Base-by-base conservation (phyloP, 164 flowering plant species). In the Berberis vulgaris region DNA sequence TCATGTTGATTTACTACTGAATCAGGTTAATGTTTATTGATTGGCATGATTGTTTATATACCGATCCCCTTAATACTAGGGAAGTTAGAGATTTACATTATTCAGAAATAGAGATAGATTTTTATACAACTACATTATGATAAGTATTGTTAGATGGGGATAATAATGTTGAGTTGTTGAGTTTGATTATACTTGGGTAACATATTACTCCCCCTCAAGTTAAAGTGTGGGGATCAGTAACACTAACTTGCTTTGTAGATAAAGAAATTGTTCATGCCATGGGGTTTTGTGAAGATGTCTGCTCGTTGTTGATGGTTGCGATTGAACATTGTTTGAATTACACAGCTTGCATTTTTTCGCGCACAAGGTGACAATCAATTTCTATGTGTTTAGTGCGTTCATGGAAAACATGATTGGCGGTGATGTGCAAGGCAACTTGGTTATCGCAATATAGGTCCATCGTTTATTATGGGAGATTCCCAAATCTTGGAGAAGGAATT, bases 381-480 rank as follows among this genome's bases (percentile, higher is more conserved):
- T 47, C 50, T 26, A 26, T 46, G 61, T 26, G 2, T 11, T 53
- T 64, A 38, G 41, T 55, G 58, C 58, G 13, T 9, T 55, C 58
- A 5, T 55, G 42, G 42, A 54, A 65, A 2, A 65, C 43, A 5
- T 49, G 60, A 44, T 65, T 65, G n/a, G 49, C 26, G 10, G 59
- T 42, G 38, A 60, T 50, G 10, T 67, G 64, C 8, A 50, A 40
- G 9, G 64, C 70, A 46, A 52, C 57, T 62, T 67, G 49, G 44
- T 53, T 67, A 45, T 55, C 58, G 6, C 58, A 55, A 13, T 8
- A 55, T 5, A 61, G 66, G 39, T 45, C 2, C 10, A 60, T 7
- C 8, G 59, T 5, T 11, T 5, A 7, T 49, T 5, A 8, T 57
- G 52, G 3, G 1, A 6, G 3, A 47, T 6, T 10, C 59, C 11